Conservation (phyloP, 2,329 filamentous ascomycete species). For the Pseudopyricularia javanii region DNA sequence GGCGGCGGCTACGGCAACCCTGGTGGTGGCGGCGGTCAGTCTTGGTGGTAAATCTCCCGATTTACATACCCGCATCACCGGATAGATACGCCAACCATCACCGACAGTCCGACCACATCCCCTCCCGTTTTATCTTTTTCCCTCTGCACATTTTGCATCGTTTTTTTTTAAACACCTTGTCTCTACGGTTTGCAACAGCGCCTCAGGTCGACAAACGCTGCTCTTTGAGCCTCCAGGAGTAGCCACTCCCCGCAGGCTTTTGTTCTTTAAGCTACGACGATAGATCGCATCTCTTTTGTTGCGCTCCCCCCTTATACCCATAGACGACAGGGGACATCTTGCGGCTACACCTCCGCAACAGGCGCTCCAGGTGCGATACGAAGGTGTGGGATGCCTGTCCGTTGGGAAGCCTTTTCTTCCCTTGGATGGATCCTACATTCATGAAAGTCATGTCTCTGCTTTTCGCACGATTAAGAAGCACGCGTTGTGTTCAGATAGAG, state of each 20-base stretch:
- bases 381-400: slow-evolving; percentile 7
- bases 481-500: slow-evolving; percentile 9
- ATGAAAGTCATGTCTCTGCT: slow-evolving; percentile 22
- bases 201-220: slow-evolving; percentile 11
- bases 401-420: slow-evolving; percentile 5
- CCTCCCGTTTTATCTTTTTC: slow-evolving; percentile 8
- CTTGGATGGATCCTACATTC: slow-evolving; percentile 18
- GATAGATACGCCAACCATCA: background rate
- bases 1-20: slow-evolving; percentile 26
- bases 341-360: slow-evolving; percentile 13
- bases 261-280: slow-evolving; percentile 19
- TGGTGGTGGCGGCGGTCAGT: slow-evolving; percentile 41
- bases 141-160: background rate
- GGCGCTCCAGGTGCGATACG: slow-evolving; percentile 17
- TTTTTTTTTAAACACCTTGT: slow-evolving; percentile 5
- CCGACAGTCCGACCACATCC: background rate
- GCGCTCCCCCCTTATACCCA: slow-evolving; percentile 24
- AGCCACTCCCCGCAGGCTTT: slow-evolving; percentile 3
- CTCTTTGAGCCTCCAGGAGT: slow-evolving; percentile 6
- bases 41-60: slow-evolving; percentile 48
- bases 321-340: slow-evolving; percentile 14
- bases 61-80: background rate
- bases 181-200: slow-evolving; percentile 13
- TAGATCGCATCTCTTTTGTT: slow-evolving; percentile 21
- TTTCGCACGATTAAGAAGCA: slow-evolving; percentile 19